Evolutionary conservation across 805 yeast species (phyloP).

Genomic region (Cyberlindnera mississippiensis): DNA sequence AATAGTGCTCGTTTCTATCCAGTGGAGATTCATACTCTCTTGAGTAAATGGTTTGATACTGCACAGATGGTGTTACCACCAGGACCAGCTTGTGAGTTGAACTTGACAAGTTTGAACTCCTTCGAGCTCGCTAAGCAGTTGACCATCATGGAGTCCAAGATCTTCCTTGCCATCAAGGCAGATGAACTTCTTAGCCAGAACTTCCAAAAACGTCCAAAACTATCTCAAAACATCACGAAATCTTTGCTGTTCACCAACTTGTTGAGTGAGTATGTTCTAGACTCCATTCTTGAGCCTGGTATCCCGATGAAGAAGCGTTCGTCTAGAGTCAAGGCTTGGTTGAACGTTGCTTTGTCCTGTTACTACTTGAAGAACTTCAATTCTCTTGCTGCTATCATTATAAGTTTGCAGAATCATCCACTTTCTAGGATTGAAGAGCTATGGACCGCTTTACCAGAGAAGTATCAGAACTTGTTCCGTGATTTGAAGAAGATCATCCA

Average conservation of each 20-base stretch:
- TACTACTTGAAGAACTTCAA: constrained; percentile 72
- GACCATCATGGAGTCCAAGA: constrained; percentile 64
- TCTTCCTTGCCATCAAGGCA: constrained; percentile 59
- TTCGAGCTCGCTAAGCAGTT: constrained; percentile 75
- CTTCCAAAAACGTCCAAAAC: constrained; percentile 50
- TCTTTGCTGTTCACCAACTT: constrained; percentile 68
- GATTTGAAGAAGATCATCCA: constrained; percentile 66
- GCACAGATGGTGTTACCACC: constrained; percentile 37
- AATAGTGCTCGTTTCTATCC: constrained; percentile 20
- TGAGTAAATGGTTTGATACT: constrained; percentile 53
- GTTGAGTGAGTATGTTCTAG: constrained; percentile 68
- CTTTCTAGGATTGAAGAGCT: constrained; percentile 57
- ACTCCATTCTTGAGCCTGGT: constrained; percentile 56
- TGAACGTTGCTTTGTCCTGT: constrained; percentile 69
- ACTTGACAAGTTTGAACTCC: constrained; percentile 48
- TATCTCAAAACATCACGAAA: constrained; percentile 60
- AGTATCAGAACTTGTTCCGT: constrained; percentile 58
- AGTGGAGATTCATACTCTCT: constrained; percentile 20
- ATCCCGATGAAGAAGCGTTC: constrained; percentile 45
- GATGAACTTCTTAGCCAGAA: constrained; percentile 65
- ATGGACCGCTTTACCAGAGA: constrained; percentile 56
- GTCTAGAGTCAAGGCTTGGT: constrained; percentile 61
- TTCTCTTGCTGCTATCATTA: constrained; percentile 74
- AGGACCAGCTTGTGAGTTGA: constrained; percentile 12
- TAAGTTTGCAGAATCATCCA: constrained; percentile 69